Percentiles rank a stretch among this genome's conserved stretches.
Conservation (phyloP, 495 filamentous ascomycete genomes). For the Aspergillus sclerotiicarbonarius region DNA sequence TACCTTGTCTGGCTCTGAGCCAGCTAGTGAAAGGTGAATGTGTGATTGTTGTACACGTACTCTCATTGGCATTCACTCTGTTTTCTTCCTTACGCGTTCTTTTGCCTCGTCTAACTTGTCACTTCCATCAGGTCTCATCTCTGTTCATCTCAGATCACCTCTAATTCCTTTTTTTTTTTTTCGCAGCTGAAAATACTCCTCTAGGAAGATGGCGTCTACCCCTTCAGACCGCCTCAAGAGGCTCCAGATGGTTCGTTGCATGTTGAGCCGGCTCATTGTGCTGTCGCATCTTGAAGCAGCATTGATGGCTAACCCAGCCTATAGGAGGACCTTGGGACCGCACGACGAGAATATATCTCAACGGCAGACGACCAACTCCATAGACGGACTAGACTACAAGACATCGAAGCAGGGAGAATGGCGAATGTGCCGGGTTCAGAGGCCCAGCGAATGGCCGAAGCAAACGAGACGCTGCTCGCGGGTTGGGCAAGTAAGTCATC, state of each 20-base stretch:
- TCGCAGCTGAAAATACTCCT: background rate
- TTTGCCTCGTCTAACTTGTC: background rate
- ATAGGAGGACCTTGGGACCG: slow-evolving; percentile 37
- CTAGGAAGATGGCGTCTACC: slow-evolving; percentile 7
- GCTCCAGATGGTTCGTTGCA: slow-evolving; percentile 32
- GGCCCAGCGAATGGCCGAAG: slow-evolving; percentile 19
- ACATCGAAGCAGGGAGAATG: slow-evolving; percentile 22
- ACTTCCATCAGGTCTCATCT: background rate
- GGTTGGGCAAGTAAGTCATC: slow-evolving; percentile 33
- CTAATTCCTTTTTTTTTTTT: background rate
- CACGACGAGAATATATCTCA: slow-evolving; percentile 33
- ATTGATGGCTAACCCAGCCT: background rate
- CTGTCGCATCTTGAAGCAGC: background rate
- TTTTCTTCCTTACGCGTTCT: background rate
- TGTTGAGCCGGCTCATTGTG: background rate
- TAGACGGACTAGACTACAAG: slow-evolving; percentile 10
- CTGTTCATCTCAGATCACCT: too few relatives aligned
- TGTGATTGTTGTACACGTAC: too few relatives aligned
- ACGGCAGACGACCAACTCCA: slow-evolving; percentile 22
- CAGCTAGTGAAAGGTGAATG: too few relatives aligned
- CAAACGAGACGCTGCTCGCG: slow-evolving; percentile 19
- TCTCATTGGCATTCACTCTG: background rate
- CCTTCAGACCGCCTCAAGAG: slow-evolving; percentile 21
- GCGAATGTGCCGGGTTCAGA: slow-evolving; percentile 25
- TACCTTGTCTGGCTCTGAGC: too few relatives aligned